Percentiles rank a stretch among this genome's conserved stretches.
phyloP scores from a whole-genome alignment of 2,329 filamentous ascomycete genomes.

The Colletotrichum sp. region DNA sequence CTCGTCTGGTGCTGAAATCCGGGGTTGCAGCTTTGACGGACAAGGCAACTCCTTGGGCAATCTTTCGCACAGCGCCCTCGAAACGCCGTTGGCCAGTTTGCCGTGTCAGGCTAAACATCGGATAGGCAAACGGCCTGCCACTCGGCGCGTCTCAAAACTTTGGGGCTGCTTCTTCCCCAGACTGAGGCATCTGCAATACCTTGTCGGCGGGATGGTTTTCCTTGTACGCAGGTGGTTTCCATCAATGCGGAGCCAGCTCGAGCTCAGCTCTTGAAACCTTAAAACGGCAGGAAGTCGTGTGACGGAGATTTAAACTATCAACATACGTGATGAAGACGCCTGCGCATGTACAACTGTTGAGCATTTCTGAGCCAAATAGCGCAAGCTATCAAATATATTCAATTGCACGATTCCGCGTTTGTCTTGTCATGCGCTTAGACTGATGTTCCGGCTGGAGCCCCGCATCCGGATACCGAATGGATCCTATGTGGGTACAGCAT shows the following conservation, averaged over 20 bases:
- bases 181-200: neutral
- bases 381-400: neutral
- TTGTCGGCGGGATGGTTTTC: neutral
- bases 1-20: constrained; percentile 2
- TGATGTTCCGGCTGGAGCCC: neutral
- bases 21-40: constrained; percentile 13
- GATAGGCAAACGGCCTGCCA: neutral
- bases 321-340: neutral
- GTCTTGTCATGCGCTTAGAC: neutral
- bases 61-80: neutral
- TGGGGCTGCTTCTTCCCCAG: neutral
- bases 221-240: neutral
- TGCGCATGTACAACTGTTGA: neutral
- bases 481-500: neutral
- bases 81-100: neutral
- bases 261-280: neutral
- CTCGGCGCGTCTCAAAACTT: neutral
- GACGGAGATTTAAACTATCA: neutral
- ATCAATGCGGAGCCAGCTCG: neutral
- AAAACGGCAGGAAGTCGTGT: neutral
- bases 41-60: constrained; percentile 9
- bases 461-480: neutral
- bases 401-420: neutral
- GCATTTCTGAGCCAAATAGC: neutral
- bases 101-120: neutral